phyloP scores from a whole-genome alignment of 2,329 filamentous ascomycete species.

The Pestalotiopsis sp. region DNA sequence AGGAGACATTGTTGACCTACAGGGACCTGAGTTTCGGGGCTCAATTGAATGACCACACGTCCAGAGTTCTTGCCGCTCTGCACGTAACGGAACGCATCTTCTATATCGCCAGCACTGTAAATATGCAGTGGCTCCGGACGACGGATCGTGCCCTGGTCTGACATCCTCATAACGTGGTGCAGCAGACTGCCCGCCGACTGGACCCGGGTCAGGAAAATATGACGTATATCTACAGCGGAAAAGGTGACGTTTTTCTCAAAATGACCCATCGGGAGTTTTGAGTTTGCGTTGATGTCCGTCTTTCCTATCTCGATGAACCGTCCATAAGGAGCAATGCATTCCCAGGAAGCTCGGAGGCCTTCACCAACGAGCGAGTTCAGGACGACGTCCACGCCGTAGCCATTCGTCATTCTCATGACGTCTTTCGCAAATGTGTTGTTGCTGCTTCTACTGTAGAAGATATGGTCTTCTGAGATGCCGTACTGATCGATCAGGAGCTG shows the following conservation, averaged over 20 bases:
- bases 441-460: slow-evolving; percentile 17
- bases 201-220: slow-evolving; percentile 34
- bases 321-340: slow-evolving; percentile 30
- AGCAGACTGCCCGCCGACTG: slow-evolving; percentile 25
- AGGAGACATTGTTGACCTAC: slow-evolving; percentile 18
- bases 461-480: slow-evolving; percentile 1
- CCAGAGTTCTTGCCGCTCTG: slow-evolving; percentile 40
- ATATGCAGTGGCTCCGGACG: slow-evolving; percentile 33
- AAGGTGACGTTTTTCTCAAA: slow-evolving; percentile 49
- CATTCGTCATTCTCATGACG: background rate
- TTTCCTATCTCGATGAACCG: slow-evolving; percentile 30
- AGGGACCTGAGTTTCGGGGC: slow-evolving; percentile 42
- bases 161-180: slow-evolving; percentile 25
- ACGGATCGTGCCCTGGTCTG: slow-evolving; percentile 21
- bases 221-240: slow-evolving; percentile 44
- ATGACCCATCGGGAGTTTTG: slow-evolving; percentile 47
- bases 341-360: slow-evolving; percentile 28
- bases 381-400: slow-evolving; percentile 12
- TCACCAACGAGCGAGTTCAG: slow-evolving; percentile 29
- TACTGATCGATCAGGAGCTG: slow-evolving; percentile 1
- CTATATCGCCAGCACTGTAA: slow-evolving; percentile 33
- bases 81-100: slow-evolving; percentile 44
- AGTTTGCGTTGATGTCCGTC: slow-evolving; percentile 24
- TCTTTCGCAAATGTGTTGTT: slow-evolving; percentile 4
- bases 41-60: slow-evolving; percentile 45